Evolutionary conservation across 495 filamentous ascomycete species (phyloP), one percentile per base, ranked within the genome.

Genomic region (Annulohypoxylon maeteangense): DNA sequence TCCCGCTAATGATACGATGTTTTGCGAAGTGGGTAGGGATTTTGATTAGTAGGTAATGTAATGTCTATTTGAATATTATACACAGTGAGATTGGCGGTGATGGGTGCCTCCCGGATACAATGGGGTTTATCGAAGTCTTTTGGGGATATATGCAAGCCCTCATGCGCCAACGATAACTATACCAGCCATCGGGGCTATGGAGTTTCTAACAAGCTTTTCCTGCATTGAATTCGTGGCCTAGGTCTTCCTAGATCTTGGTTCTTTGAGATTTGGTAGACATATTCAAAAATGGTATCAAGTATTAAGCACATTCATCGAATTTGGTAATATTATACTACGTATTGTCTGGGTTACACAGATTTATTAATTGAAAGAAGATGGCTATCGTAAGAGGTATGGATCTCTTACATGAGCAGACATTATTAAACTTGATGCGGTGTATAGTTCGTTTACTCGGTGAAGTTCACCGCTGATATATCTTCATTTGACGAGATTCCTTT

Each of bases 81-180:
- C 31, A 8, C n/a, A 55, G 29, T 34, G 14, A 25, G 31, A 29
- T 23, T 10, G n/a, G 51, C 22, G 5, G 18, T 34, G 22, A 25
- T 8, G 14, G n/a, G 47, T 23, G 22, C 23, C 8, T 36, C 42
- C 42, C 7, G 12, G 42, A 45, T 10, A 11, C 32, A 36, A n/a
- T n/a, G n/a, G n/a, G n/a, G n/a, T n/a, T n/a, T n/a, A n/a, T n/a
- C n/a, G n/a, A n/a, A n/a, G n/a, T n/a, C n/a, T n/a, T n/a, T n/a
- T n/a, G n/a, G n/a, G n/a, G 62, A 11, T 36, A 57, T 48, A 10
- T 56, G 50, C 51, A 40, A 47, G 53, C 25, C 38, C 11, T 57
- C 45, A 23, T 48, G 7, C 7, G 45, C 45, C 18, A 7, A 48
- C 22, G 45, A 48, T 7, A 23, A 22, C 11, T 25, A 48, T 7